Percentiles rank a stretch among this genome's conserved stretches.
Evolutionary conservation across 2,329 filamentous ascomycete genomes (phyloP).

Genomic region (Septoria petroselini): DNA sequence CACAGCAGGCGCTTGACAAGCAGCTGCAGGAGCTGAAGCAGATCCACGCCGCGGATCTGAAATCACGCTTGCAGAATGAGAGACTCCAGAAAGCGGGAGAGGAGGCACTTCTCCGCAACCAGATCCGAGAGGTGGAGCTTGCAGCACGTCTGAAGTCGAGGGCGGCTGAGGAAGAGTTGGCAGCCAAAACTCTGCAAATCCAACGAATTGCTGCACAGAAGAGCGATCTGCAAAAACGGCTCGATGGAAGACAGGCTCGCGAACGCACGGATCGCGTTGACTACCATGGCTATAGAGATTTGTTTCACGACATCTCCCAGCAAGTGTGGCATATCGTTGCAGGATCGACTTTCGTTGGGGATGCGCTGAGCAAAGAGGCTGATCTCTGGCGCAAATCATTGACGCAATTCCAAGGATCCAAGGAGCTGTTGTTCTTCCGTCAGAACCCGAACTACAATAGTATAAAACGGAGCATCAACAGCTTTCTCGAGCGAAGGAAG

Average conservation of each 20-base stretch:
- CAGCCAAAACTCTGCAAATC: neutral
- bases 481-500: constrained; percentile 16
- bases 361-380: constrained; percentile 3
- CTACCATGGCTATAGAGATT: constrained; percentile 18
- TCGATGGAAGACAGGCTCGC: constrained; percentile 8
- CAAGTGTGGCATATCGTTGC: constrained; percentile 1
- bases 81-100: neutral
- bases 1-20: neutral
- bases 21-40: constrained; percentile 3
- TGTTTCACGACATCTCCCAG: constrained; percentile 13
- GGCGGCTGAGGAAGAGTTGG: neutral
- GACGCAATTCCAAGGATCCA: constrained; percentile 5
- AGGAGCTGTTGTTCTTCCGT: constrained; percentile 19
- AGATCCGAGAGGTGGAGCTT: neutral
- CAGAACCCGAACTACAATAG: constrained; percentile 16
- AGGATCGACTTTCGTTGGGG: neutral
- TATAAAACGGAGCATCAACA: constrained; percentile 14
- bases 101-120: too few species aligned
- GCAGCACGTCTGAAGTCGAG: neutral
- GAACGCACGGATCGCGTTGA: constrained; percentile 13
- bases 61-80: neutral
- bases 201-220: constrained; percentile 1
- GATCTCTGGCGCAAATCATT: constrained; percentile 16
- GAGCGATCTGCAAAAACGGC: neutral
- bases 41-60: neutral